Base-by-base conservation (phyloP, 768 basidiomycete species). In the Leccinum variicolor region DNA sequence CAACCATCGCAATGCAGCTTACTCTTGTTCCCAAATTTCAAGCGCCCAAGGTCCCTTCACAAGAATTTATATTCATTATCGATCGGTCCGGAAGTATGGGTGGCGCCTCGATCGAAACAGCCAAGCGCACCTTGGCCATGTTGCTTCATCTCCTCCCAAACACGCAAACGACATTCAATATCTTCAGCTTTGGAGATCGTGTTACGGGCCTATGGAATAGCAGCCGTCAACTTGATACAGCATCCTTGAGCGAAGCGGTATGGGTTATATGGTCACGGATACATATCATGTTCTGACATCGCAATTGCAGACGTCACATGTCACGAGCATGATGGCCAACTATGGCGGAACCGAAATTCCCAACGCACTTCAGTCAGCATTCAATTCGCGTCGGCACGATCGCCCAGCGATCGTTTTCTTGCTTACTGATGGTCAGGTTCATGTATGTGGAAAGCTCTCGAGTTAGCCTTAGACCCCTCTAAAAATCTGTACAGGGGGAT, bases 41-140 rank as follows among this genome's bases (percentile, higher is more conserved):
- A 19, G 62, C 83, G 4, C 76, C 77, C 1, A 73, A 74, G 1
- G 63, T 83, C 1, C 57, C 57, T 11, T 64, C 71, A 0, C 84
- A 84, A 52, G 85, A 87, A 56, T 87, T 81, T 54, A 70, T 87
- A 0, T 87, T 87, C 59, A 55, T 87, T 7, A 71, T 87, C 11
- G 85, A 87, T 59, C 72, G 84, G 49, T 83, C 80, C 19, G 79
- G 81, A 0, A 84, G 81, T 51, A 87, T 87, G 86, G 0, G 0
- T 0, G 67, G 66, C 23, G 41, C 25, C 11, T 64, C 79, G 6
- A 80, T 85, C 3, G 73, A 74, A 34, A 77, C 73, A 3, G 83
- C 84, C 7, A 84, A 79, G 59, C 57, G 66, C 29, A 80, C 83
- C 0, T 68, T 86, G 31, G 49, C 50, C 0, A 72, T 82, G 60